Base-by-base conservation (phyloP, 768 basidiomycete genomes). In the Boletus pseudopeckii region DNA sequence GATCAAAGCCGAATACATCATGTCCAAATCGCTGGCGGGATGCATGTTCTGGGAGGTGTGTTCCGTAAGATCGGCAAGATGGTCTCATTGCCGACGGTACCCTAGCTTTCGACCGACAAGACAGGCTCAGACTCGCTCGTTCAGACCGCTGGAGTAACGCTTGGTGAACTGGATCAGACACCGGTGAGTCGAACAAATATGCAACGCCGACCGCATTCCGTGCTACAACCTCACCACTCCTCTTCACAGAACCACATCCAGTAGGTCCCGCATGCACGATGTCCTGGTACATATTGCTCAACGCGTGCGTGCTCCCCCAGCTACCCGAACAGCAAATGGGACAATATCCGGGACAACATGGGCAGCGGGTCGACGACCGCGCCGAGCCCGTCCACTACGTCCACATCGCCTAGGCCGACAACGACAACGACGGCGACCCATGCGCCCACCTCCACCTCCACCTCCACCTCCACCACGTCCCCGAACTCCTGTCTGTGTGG, bases 21-120 rank as follows among this genome's bases (percentile, higher is more conserved):
- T 74, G 39, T 66, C 75, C 5, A 78, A 83, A 14, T 77, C 79
- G 6, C 75, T 92, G 60, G 86, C 74, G 10, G 86, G 85, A 3
- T 80, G 82, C 47, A 86, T 88, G 86, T 87, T 83, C 72, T 88
- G 87, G 86, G 85, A 85, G 51, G 74, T 76, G 64, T 32, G 28
- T 49, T 18, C 20, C 6, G 18, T 8, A 22, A 36, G 1, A 8
- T 30, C 3, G 32, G 7, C n/a, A 28, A 2, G 1, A 11, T 22
- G 17, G 36, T 38, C 20, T 24, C 22, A 10, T 43, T n/a, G 6
- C 7, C 8, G 0, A 41, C 24, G 1, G n/a, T 20, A 7, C 7
- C 32, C 5, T 45, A 69, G 78, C 74, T 85, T 7, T 85, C 81
- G 14, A 80, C 77, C 4, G 85, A 87, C 65, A 84, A 82, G 64